Conservation (phyloP, 129 eudicot genomes). For the Flaveria brownii region DNA sequence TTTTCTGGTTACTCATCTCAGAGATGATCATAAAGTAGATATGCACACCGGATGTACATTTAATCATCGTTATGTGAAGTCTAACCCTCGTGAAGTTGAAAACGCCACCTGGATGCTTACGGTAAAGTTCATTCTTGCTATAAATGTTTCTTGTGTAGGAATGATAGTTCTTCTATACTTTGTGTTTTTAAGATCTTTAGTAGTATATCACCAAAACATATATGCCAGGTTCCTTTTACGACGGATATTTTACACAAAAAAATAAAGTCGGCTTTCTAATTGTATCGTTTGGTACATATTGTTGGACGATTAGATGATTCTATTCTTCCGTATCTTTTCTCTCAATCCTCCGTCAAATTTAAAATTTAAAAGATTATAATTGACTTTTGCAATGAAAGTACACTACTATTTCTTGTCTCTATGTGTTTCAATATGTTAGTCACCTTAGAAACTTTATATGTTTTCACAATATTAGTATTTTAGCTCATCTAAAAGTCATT, state of each 20-base stretch:
- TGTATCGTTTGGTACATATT: constrained; percentile 1
- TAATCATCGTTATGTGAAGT: constrained; percentile 91
- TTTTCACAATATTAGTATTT: neutral
- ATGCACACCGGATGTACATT: constrained; percentile 95
- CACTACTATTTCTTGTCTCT: neutral
- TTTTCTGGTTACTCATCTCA: constrained; percentile 73
- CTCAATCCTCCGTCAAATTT: no score
- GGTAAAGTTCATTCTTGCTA: constrained; percentile 40
- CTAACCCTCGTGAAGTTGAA: constrained; percentile 98
- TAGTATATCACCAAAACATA: neutral
- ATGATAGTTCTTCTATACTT: constrained; percentile 2
- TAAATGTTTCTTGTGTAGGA: neutral
- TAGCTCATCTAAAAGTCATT: neutral
- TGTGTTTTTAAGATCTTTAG: neutral
- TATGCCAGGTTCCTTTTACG: neutral
- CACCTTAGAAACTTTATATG: neutral
- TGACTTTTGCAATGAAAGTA: neutral
- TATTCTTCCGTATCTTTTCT: neutral
- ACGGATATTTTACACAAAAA: neutral
- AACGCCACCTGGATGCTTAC: constrained; percentile 99
- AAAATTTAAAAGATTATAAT: neutral
- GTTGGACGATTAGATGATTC: neutral
- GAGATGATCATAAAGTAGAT: constrained; percentile 95
- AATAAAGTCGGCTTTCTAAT: neutral
- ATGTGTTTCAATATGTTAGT: neutral